A percentile compares a stretch with the other conserved stretches of the same genome.
Conservation (phyloP, 2,329 filamentous ascomycete genomes). For the Aspergillus sp. region DNA sequence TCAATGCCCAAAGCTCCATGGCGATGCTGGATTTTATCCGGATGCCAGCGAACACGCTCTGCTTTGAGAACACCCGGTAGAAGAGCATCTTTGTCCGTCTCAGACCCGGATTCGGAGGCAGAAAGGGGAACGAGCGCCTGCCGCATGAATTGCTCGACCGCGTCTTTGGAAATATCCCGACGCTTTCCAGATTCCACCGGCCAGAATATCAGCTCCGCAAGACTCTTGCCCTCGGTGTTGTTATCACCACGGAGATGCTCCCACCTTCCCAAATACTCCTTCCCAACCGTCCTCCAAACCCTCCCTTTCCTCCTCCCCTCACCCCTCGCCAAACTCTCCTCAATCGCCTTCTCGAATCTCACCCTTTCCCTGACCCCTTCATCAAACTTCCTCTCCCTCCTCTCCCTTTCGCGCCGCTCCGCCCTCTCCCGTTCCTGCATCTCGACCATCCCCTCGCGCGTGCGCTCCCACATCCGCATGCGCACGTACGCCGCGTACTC, state of each 20-base stretch:
- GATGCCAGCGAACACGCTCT: constrained; percentile 91
- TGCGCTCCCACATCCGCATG: constrained; percentile 90
- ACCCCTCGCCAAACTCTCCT: constrained; percentile 59
- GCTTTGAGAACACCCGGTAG: constrained; percentile 57
- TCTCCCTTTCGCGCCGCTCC: constrained; percentile 53
- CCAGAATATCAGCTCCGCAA: constrained; percentile 55
- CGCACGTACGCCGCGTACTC: constrained; percentile 84
- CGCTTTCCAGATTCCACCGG: constrained; percentile 57
- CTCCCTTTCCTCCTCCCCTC: constrained; percentile 47
- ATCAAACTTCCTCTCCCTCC: constrained; percentile 36
- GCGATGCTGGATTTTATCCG: constrained; percentile 91
- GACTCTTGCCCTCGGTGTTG: constrained; percentile 4
- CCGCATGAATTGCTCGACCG: constrained; percentile 63
- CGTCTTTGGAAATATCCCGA: constrained; percentile 49
- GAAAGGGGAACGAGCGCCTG: constrained; percentile 35
- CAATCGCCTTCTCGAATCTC: constrained; percentile 55
- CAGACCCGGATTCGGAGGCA: neutral
- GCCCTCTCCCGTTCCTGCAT: constrained; percentile 51
- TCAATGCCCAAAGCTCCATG: constrained; percentile 65
- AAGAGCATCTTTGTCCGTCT: constrained; percentile 20
- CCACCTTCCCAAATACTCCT: constrained; percentile 59
- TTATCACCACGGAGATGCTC: constrained; percentile 32
- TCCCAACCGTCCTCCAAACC: constrained; percentile 53
- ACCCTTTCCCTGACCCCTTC: constrained; percentile 37
- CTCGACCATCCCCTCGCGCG: constrained; percentile 71